A percentile compares a stretch with the other conserved stretches of the same genome.
These are phyloP conservation scores for Anthostomella pinea DNA, from an alignment of 2,329 filamentous ascomycete genomes.

Conservation along the genomic window DNA sequence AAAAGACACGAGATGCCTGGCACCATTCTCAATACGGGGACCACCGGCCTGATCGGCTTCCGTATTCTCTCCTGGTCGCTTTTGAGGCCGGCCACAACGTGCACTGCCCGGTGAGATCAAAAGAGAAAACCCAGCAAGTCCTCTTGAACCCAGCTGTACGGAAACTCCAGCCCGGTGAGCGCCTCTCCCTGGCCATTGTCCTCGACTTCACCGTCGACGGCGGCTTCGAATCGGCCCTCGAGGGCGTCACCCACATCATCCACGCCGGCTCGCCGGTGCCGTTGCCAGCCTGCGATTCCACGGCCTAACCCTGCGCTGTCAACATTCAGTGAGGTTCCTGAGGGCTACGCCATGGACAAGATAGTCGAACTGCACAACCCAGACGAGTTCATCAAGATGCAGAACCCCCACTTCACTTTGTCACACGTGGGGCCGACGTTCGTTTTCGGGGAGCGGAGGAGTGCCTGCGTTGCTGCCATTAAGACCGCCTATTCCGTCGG, in stretches of 20 bases:
- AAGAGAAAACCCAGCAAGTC: slow-evolving; percentile 22
- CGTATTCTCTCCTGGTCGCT: slow-evolving; percentile 23
- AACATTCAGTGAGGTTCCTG: too few relatives aligned
- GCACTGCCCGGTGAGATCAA: slow-evolving; percentile 23
- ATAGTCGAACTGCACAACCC: too few relatives aligned
- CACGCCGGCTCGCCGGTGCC: slow-evolving; percentile 25
- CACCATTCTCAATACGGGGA: slow-evolving; percentile 26
- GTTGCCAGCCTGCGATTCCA: too few relatives aligned
- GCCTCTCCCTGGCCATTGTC: slow-evolving; percentile 21
- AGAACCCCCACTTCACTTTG: too few relatives aligned
- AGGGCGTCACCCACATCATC: slow-evolving; percentile 26
- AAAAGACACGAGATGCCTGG: slow-evolving; percentile 9
- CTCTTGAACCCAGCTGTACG: slow-evolving; percentile 22
- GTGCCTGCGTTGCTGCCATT: slow-evolving; percentile 63
- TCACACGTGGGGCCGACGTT: slow-evolving; percentile 78
- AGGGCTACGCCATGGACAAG: too few relatives aligned
- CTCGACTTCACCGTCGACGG: slow-evolving; percentile 23
- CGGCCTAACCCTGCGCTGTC: too few relatives aligned
- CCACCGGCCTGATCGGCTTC: slow-evolving; percentile 29
- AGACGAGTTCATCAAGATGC: too few relatives aligned
- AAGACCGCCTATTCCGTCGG: slow-evolving; percentile 67
- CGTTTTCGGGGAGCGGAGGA: slow-evolving; percentile 63
- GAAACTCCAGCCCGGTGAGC: slow-evolving; percentile 11
- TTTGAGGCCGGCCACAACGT: slow-evolving; percentile 25
- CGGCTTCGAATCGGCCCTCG: slow-evolving; percentile 22